Base-by-base conservation (phyloP, 441 rosid genomes). In the Sinapis alba region DNA sequence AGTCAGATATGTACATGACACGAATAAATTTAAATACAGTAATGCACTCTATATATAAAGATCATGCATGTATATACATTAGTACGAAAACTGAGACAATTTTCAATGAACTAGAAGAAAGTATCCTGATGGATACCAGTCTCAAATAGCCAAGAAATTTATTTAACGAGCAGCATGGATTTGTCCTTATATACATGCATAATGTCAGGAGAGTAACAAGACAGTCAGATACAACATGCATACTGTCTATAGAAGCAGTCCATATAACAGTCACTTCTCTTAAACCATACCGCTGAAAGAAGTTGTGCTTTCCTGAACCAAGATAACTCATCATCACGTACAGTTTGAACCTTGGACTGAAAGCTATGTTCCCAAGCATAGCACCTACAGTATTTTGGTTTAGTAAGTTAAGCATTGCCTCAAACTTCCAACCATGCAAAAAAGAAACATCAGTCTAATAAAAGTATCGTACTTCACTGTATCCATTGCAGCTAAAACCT, bases 281-380 rank as follows among this genome's bases (percentile, higher is more conserved):
- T 28, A 66, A 54, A 70, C 58, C 87, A 68, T 91, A 97, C 99
- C 88, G 98, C 97, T 79, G 88, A 90, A 38, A 97, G 83, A 23
- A 97, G 80, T 62, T 86, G 89, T 73, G 97, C 93, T 84, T 88
- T 91, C 60, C 97, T 87, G 86, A 97, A 97, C 99, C 99, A 94
- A 53, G 96, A 89, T 70, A 97, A 82, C 78, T 97, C 99, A 60
- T 92, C 97, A 83, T 75, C 81, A 51, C 99, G 88, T 69, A 86
- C 87, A 74, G 70, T 83, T 83, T 91, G 97, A 80, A 97, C 97
- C 86, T 92, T 94, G 50, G 85, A 82, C 74, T 92, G 97, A 86
- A 97, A 97, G 80, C 99, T 97, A 58, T 84, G 86, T 83, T 97
- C 99, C 99, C 99, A 97, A 62, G 97, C 99, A 84, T 97, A 97